Base-by-base conservation (phyloP, 768 basidiomycete genomes). In the button mushroom (Agaricus bisporus) region DNA sequence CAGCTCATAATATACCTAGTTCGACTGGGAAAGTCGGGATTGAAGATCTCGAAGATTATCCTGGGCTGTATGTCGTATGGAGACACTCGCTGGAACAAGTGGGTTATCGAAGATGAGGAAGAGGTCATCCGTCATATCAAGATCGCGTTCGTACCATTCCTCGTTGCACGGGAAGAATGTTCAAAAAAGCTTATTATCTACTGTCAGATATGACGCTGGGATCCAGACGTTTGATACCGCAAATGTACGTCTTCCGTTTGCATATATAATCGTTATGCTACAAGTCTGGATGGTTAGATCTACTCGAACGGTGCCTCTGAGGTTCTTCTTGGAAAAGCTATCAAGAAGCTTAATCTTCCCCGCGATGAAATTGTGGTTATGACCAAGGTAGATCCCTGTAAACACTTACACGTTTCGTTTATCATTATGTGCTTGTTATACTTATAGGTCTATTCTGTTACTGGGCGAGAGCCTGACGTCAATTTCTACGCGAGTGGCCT, bases 321-420 rank as follows among this genome's bases (percentile, higher is more conserved):
- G 63, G 61, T 77, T 42, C 74, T 88, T 48, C 71, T 88, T 17
- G 88, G 88, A 10, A 83, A 85, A 59, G 86, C 81, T 2, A 82
- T 91, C 69, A 86, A 85, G 60, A 61, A 80, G 56, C 74, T 79
- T 57, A 64, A 81, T 17, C 71, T 88, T 11, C 86, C 86, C 15
- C 79, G 88, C 1, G 83, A 85, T 12, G 80, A 84, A 58, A 81
- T 90, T 41, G 88, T 91, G 15, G 78, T 91, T 14, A 76, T 91
- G 73, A 88, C 89, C 52, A 91, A 91, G 70, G 81, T 80, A 51
- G 3, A 2, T 32, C 4, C 32, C 11, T 41, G 41, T 11, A 7
- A 41, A n/a, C 4, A 22, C 20, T 22, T n/a, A 4, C 22, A 22
- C 22, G 4, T 22, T 22, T 22, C 22, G n/a, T 7, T 11, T 9